Conservation (phyloP, 2,329 filamentous ascomycete species). For the Blastomyces silverae region DNA sequence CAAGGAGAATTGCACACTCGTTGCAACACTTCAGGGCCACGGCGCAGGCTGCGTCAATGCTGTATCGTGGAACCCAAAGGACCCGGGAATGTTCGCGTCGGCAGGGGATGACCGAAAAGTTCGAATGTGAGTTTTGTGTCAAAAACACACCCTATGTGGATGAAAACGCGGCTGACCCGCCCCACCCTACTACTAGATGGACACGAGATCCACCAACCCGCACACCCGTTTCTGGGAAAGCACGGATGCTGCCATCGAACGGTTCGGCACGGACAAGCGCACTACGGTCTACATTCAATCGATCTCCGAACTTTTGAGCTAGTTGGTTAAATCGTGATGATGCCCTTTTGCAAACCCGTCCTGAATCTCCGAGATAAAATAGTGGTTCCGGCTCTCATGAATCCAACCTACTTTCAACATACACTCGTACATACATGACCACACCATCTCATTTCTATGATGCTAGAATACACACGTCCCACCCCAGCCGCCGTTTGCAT, state of each 20-base stretch:
- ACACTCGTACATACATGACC: not conserved
- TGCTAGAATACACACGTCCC: not conserved
- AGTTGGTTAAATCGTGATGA: not conserved
- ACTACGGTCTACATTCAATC: constrained; percentile 35
- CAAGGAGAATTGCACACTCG: constrained; percentile 66
- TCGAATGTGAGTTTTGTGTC: constrained; percentile 61
- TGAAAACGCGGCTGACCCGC: not conserved
- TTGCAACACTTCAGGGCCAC: constrained; percentile 73
- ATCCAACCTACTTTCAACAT: not conserved
- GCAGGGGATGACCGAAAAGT: constrained; percentile 82
- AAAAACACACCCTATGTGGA: too few relatives aligned
- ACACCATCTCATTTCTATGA: not conserved
- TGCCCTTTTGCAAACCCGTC: constrained; percentile 1
- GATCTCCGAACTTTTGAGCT: constrained; percentile 22
- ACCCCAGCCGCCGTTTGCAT: not conserved
- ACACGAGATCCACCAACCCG: constrained; percentile 29
- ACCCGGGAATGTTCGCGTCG: constrained; percentile 80
- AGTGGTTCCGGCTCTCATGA: not conserved
- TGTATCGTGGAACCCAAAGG: constrained; percentile 78
- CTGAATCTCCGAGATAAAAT: not conserved
- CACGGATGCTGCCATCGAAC: constrained; percentile 30
- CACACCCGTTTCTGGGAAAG: constrained; percentile 26
- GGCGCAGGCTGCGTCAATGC: constrained; percentile 67
- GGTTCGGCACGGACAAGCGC: constrained; percentile 38
- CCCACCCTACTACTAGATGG: constrained; percentile 28